Conservation (phyloP, 1,284 basidiomycete species). For the Porogramme epimiltina region DNA sequence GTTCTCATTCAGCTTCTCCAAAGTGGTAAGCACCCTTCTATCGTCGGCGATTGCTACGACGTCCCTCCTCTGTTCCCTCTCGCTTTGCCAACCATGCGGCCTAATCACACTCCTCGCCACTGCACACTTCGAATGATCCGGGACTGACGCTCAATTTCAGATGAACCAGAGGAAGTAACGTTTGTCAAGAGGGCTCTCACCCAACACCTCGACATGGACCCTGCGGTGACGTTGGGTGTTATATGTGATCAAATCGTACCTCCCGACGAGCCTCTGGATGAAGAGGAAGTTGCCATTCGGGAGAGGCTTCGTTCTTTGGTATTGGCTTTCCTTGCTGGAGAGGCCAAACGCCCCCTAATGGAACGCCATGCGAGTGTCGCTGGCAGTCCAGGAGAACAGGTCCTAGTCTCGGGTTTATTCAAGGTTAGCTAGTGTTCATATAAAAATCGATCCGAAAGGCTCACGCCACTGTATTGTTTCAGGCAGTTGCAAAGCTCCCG, state of each 20-base stretch:
- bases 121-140: too few relatives aligned
- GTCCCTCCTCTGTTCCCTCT: too few relatives aligned
- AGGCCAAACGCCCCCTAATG: conserved; percentile 50
- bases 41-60: not conserved
- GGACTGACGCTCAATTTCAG: conserved; percentile 34
- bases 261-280: conserved; percentile 50
- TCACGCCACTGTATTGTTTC: too few relatives aligned
- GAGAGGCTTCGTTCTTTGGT: conserved; percentile 60
- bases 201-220: conserved; percentile 65
- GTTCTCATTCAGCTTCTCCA: conserved; percentile 74
- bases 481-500: conserved; percentile 50
- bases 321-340: conserved; percentile 55
- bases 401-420: conserved; percentile 50
- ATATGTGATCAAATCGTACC: conserved; percentile 68
- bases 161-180: conserved; percentile 63
- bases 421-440: conserved; percentile 39
- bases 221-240: conserved; percentile 60
- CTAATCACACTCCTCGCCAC: too few relatives aligned
- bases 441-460: too few relatives aligned
- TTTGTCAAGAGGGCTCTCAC: conserved; percentile 62
- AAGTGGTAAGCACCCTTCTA: conserved; percentile 51
- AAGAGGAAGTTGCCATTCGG: conserved; percentile 60
- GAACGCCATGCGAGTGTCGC: conserved; percentile 44
- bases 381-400: conserved; percentile 48
- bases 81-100: not conserved